These are phyloP conservation scores for Colletotrichum eremochloae DNA, from an alignment of 2,329 filamentous ascomycete genomes.

Conservation along the genomic window DNA sequence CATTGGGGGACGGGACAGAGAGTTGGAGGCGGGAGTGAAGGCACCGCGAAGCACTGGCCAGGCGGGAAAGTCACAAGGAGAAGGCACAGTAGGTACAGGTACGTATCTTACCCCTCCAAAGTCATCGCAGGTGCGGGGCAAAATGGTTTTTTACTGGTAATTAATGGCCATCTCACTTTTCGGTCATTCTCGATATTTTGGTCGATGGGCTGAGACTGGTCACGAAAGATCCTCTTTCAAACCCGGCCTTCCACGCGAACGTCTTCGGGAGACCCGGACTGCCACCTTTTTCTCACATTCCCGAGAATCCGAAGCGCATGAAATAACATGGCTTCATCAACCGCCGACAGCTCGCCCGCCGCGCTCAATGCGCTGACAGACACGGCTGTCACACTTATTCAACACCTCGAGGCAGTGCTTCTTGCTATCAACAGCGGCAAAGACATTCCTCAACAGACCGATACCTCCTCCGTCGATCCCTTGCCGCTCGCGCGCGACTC, in stretches of 20 bases:
- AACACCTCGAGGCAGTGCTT: constrained; percentile 59
- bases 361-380: constrained; percentile 56
- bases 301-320: background rate
- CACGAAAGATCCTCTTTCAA: background rate
- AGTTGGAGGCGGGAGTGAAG: too few species aligned
- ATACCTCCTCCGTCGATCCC: constrained; percentile 61
- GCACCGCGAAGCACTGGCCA: too few species aligned
- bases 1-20: background rate
- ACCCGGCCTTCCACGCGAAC: background rate
- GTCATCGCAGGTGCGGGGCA: constrained; percentile 39
- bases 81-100: background rate
- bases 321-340: constrained; percentile 28
- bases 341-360: constrained; percentile 49
- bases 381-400: constrained; percentile 55
- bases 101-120: constrained; percentile 44
- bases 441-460: constrained; percentile 34
- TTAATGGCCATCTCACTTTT: background rate
- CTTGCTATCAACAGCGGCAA: constrained; percentile 54
- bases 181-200: background rate
- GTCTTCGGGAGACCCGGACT: background rate
- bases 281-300: background rate
- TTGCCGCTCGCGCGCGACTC: constrained; percentile 80
- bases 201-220: background rate
- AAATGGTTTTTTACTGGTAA: constrained; percentile 34
- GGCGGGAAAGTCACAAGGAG: background rate